Conservation (phyloP, 2,329 filamentous ascomycete genomes). For the Trichophyton mentagrophytes region DNA sequence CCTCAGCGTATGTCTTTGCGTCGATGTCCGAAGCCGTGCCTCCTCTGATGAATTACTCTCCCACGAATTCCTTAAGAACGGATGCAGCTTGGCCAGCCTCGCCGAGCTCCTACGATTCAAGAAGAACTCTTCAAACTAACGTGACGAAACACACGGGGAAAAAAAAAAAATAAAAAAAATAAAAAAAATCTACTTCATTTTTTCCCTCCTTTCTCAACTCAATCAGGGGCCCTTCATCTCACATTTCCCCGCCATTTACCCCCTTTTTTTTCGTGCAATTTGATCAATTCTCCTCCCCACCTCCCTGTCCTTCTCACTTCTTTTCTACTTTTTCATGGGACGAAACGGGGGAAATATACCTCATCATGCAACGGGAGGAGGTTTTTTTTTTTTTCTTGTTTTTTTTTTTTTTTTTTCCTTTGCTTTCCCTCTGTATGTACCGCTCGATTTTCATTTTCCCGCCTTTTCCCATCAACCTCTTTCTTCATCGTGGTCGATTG, state of each 20-base stretch:
- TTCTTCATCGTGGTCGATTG: not conserved
- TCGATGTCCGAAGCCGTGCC: constrained; percentile 88
- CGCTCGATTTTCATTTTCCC: constrained; percentile 1
- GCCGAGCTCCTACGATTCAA: constrained; percentile 69
- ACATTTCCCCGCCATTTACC: no score
- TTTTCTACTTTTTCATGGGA: not conserved
- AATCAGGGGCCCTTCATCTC: not conserved
- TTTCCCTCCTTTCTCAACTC: not conserved
- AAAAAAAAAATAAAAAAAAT: no score
- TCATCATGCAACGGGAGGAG: not conserved
- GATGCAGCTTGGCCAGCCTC: constrained; percentile 70
- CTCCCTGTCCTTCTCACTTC: constrained; percentile 2
- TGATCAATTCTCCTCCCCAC: not conserved
- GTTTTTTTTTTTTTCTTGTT: not conserved
- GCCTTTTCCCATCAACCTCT: no score
- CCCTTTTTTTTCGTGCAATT: constrained; percentile 5
- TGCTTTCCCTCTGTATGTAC: not conserved
- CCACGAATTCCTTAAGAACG: constrained; percentile 89
- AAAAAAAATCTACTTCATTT: not conserved
- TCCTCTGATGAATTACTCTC: constrained; percentile 79
- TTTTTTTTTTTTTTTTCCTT: no score
- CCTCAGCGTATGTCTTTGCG: constrained; percentile 87
- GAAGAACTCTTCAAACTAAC: constrained; percentile 30
- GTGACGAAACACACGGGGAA: not conserved
- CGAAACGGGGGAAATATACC: constrained; percentile 3